A percentile compares a stretch with the other conserved stretches of the same genome.
phyloP scores from a whole-genome alignment of 2,329 filamentous ascomycete genomes.

The Aspergillus jensenii region DNA sequence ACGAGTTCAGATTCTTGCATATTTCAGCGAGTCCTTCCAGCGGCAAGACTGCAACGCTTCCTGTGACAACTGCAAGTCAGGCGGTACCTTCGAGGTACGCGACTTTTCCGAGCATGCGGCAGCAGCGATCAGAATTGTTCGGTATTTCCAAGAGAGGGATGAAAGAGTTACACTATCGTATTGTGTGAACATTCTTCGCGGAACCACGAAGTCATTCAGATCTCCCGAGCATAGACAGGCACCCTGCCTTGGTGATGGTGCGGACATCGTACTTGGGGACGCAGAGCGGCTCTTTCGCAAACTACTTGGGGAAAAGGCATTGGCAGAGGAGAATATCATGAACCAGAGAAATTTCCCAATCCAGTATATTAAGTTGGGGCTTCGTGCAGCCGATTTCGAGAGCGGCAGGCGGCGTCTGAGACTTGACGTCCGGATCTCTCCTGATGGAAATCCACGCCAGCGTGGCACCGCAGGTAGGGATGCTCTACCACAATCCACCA shows the following conservation, averaged over 20 bases:
- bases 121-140: conserved; percentile 68
- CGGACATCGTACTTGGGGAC: conserved; percentile 69
- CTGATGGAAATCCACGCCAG: conserved; percentile 36
- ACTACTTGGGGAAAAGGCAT: conserved; percentile 70
- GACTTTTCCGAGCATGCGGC: conserved; percentile 77
- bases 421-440: conserved; percentile 55
- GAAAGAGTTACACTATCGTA: conserved; percentile 71
- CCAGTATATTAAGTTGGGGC: conserved; percentile 59
- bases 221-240: conserved; percentile 51
- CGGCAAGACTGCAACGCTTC: conserved; percentile 67
- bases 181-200: conserved; percentile 81
- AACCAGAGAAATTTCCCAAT: conserved; percentile 68
- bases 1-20: conserved; percentile 82
- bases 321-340: conserved; percentile 68
- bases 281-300: conserved; percentile 81
- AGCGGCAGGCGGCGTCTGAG: conserved; percentile 46
- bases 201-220: conserved; percentile 62
- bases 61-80: conserved; percentile 88
- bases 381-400: conserved; percentile 49
- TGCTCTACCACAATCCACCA: conserved; percentile 62
- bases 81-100: conserved; percentile 66
- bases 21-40: conserved; percentile 86
- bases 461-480: conserved; percentile 37
- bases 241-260: conserved; percentile 67
- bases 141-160: conserved; percentile 43